Percentiles rank a stretch among this genome's conserved stretches.
Evolutionary conservation across 2,329 filamentous ascomycete genomes (phyloP).

Genomic region (Arthrobotrys pseudoclavata): DNA sequence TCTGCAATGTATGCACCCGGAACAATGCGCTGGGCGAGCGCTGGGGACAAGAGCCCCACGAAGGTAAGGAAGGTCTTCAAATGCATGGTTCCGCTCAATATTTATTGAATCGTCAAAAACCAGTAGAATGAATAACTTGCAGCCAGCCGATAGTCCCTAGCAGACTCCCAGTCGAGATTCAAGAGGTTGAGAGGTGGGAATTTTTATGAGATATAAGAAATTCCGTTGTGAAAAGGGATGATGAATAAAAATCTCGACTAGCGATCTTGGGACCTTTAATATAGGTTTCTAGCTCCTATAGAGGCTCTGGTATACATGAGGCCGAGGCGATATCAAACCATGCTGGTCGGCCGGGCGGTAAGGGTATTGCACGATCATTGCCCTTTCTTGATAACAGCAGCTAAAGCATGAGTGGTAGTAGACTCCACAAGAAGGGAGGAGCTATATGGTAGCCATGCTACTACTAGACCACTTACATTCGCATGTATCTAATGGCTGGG

Average conservation of each 20-base stretch:
- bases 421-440: slow-evolving; percentile 42
- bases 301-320: slow-evolving; percentile 15
- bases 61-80: slow-evolving; percentile 56
- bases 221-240: slow-evolving; percentile 40
- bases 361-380: slow-evolving; percentile 52
- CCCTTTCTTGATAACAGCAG: slow-evolving; percentile 57
- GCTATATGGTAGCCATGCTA: slow-evolving; percentile 33
- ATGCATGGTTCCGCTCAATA: slow-evolving; percentile 54
- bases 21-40: slow-evolving; percentile 57
- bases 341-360: not conserved
- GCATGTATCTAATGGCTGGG: slow-evolving; percentile 28
- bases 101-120: slow-evolving; percentile 6
- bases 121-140: slow-evolving; percentile 21
- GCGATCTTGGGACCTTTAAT: slow-evolving; percentile 54
- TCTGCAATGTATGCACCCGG: slow-evolving; percentile 59
- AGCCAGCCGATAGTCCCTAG: slow-evolving; percentile 25
- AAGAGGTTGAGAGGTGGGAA: slow-evolving; percentile 14
- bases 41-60: slow-evolving; percentile 56
- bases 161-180: slow-evolving; percentile 3
- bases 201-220: slow-evolving; percentile 38
- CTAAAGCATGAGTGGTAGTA: slow-evolving; percentile 35
- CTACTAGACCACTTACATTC: slow-evolving; percentile 20
- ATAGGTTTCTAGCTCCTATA: slow-evolving; percentile 35
- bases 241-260: slow-evolving; percentile 34
- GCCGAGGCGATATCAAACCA: slow-evolving; percentile 41